Conservation (phyloP, 148 eudicot species). For the Fagopyrum tataricum region DNA sequence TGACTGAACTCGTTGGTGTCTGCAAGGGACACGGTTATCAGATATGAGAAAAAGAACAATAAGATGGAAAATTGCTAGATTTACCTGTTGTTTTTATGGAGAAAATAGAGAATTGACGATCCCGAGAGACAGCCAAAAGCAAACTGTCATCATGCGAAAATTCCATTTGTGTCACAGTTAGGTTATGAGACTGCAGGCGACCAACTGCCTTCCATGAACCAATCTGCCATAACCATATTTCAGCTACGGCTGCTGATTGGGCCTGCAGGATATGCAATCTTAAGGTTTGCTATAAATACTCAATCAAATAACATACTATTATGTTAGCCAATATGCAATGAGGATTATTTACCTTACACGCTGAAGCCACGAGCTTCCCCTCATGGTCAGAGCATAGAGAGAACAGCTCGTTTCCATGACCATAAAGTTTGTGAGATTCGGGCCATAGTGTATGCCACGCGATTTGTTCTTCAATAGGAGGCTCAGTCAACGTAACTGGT, state of each 20-base stretch:
- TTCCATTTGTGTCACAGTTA: conserved; percentile 90
- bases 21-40: not conserved
- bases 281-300: not conserved
- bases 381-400: conserved; percentile 74
- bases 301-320: not conserved
- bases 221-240: conserved; percentile 97
- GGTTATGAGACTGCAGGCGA: conserved; percentile 80
- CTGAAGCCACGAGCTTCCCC: conserved; percentile 86
- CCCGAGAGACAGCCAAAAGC: conserved; percentile 89
- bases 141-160: conserved; percentile 82
- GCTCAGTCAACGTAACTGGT: conserved; percentile 80
- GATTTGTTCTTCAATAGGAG: conserved; percentile 93
- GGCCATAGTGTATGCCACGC: conserved; percentile 97
- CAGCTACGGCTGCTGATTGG: conserved; percentile 76
- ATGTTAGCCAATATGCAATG: not conserved
- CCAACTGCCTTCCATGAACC: conserved; percentile 94
- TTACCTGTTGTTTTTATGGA: conserved; percentile 59
- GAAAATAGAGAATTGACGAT: conserved; percentile 83
- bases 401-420: conserved; percentile 92
- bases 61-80: not conserved
- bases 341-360: conserved; percentile 72
- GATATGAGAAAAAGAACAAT: not conserved
- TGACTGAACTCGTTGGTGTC: conserved; percentile 37
- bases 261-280: conserved; percentile 45
- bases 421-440: conserved; percentile 90